Evolutionary conservation across 257 asterid genomes (phyloP).

Genomic region (Verbascum thapsus): DNA sequence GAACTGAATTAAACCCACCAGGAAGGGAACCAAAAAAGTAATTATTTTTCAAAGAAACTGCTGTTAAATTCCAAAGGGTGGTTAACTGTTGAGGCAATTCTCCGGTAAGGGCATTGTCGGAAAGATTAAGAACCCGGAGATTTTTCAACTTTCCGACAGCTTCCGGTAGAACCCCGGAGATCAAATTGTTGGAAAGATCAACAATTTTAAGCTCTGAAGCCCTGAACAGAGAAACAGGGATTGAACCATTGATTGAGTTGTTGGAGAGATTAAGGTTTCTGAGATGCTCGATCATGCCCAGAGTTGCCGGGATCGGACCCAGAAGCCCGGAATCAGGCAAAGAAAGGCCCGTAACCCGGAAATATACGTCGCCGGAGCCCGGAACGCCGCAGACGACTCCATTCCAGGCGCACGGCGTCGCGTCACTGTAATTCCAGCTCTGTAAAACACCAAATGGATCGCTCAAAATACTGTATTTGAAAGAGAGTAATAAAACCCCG

Average conservation of each 20-base stretch:
- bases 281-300: slow-evolving; percentile 68
- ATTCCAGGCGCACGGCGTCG: slow-evolving; percentile 80
- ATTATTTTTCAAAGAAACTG: slow-evolving; percentile 63
- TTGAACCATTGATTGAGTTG: slow-evolving; percentile 80
- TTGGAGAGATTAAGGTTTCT: slow-evolving; percentile 61
- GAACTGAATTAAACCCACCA: slow-evolving; percentile 54
- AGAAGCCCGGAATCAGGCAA: slow-evolving; percentile 65
- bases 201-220: slow-evolving; percentile 60
- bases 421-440: slow-evolving; percentile 57
- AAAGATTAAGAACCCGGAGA: slow-evolving; percentile 67
- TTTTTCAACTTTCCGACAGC: slow-evolving; percentile 41
- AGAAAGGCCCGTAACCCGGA: slow-evolving; percentile 63
- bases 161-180: slow-evolving; percentile 75
- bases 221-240: slow-evolving; percentile 58
- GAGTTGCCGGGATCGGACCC: slow-evolving; percentile 64
- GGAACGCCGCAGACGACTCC: slow-evolving; percentile 74
- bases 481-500: slow-evolving; percentile 69
- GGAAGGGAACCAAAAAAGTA: slow-evolving; percentile 68
- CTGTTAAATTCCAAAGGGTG: slow-evolving; percentile 46
- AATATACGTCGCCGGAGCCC: slow-evolving; percentile 52
- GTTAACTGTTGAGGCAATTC: slow-evolving; percentile 54
- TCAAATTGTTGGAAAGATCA: slow-evolving; percentile 72
- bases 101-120: slow-evolving; percentile 79
- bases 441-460: slow-evolving; percentile 63
- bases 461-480: slow-evolving; percentile 52